phyloP scores from a whole-genome alignment of 2,329 filamentous ascomycete species.

The Thermothelomyces thermophilus region DNA sequence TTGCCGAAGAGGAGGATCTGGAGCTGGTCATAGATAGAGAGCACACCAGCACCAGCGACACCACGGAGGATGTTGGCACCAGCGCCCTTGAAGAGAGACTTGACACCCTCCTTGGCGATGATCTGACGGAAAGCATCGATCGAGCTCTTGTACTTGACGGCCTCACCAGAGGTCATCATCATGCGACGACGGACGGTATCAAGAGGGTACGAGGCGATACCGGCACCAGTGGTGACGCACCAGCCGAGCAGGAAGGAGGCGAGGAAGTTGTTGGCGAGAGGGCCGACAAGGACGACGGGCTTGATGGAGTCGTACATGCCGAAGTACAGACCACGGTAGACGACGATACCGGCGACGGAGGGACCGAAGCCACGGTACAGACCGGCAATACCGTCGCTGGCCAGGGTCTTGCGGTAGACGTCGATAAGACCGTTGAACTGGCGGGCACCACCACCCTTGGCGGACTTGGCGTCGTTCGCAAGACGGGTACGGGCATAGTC shows the following conservation, averaged over 20 bases:
- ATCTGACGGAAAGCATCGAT: slow-evolving; percentile 95
- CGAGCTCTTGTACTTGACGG: slow-evolving; percentile 99
- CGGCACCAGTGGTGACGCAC: slow-evolving; percentile 99
- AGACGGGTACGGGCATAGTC: slow-evolving; percentile 99
- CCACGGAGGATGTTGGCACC: slow-evolving; percentile 99
- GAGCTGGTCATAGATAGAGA: slow-evolving; percentile 99
- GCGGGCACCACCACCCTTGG: slow-evolving; percentile 93
- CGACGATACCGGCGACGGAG: slow-evolving; percentile 96
- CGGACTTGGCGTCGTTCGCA: slow-evolving; percentile 99
- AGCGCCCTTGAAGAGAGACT: slow-evolving; percentile 99
- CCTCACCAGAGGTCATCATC: slow-evolving; percentile 98
- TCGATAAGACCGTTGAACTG: slow-evolving; percentile 99
- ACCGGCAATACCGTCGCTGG: slow-evolving; percentile 97
- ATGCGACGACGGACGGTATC: slow-evolving; percentile 99
- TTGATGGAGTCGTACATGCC: slow-evolving; percentile 99
- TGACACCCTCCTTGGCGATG: slow-evolving; percentile 93
- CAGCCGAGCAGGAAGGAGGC: slow-evolving; percentile 98
- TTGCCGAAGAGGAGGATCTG: slow-evolving; percentile 99
- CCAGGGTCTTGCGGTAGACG: slow-evolving; percentile 99
- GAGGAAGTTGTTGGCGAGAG: slow-evolving; percentile 96
- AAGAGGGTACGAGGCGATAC: slow-evolving; percentile 99
- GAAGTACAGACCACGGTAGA: slow-evolving; percentile 99
- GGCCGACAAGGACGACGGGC: slow-evolving; percentile 88
- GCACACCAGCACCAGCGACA: slow-evolving; percentile 99
- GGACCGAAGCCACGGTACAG: slow-evolving; percentile 99